Base-by-base conservation (phyloP, 2,329 filamentous ascomycete genomes). In the Diplodia mutila region DNA sequence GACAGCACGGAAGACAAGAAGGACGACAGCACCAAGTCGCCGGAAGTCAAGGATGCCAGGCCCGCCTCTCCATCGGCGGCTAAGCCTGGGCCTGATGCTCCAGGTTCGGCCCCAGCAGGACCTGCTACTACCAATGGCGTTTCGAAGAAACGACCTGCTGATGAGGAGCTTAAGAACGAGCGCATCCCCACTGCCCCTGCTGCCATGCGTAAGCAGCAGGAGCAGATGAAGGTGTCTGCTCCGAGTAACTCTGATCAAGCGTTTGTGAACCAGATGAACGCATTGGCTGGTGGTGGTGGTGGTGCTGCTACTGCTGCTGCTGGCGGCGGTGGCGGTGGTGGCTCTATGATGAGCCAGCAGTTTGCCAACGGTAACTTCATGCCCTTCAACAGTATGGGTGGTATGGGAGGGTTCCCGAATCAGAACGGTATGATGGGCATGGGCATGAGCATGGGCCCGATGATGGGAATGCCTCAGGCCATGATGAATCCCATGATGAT, bases 71-170 rank as follows among this genome's bases (percentile, higher is more conserved):
- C 51, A 21, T 29, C 37, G 23, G 23, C 46, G 12, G 21, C 68
- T 1, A 66, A 69, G 34, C 37, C 63, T 27, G 46, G 52, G 34
- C 29, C 54, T 16, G 63, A 46, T 3, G 42, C 48, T 16, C 61
- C 48, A 8, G 67, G 69, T 27, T 69, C 72, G 57, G 68, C 61
- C 53, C 65, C 69, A 29, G 68, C 68, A 37, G 65, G 54, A 25
- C 64, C 68, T 4, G 65, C 69, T 18, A 67, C 64, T 29, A 29
- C 66, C 23, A 66, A 66, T 27, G 61, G 52, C n/a, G 46, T 64
- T 67, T 82, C 87, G 29, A 95, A 91, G 81, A 99, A 98, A 82
- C 89, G 95, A 25, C 86, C 91, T 12, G 93, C 93, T 16, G 92
- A 94, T 42, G 90, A 93, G 64, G 84, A 88, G 37, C 79, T 85